These are phyloP conservation scores for Hagleromyces aurorensis DNA, from an alignment of 805 yeast species.

Conservation along the genomic window DNA sequence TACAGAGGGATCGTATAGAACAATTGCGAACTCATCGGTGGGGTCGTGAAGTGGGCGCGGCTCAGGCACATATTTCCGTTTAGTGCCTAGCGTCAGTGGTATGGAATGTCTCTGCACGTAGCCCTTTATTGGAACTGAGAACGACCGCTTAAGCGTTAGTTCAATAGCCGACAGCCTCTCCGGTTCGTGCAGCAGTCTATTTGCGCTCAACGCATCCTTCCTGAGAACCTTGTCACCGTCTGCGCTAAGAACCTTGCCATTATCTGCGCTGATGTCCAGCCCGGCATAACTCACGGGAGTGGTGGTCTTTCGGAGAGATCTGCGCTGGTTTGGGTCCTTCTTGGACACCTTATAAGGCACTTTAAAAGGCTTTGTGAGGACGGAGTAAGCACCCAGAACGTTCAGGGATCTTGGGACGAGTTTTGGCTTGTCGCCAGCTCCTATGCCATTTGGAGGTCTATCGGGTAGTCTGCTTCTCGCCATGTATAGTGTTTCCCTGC, in stretches of 20 bases:
- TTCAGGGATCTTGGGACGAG: conserved; percentile 46
- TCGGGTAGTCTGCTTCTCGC: conserved; percentile 36
- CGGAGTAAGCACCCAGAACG: conserved; percentile 42
- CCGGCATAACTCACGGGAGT: conserved; percentile 35
- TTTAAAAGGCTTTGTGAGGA: conserved; percentile 59
- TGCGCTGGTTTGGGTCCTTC: background rate
- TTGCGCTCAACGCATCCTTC: conserved; percentile 55
- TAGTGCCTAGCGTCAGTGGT: conserved; percentile 82
- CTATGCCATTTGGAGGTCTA: conserved; percentile 42
- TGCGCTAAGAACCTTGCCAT: conserved; percentile 20
- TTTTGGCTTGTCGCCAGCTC: conserved; percentile 66
- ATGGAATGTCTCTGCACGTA: conserved; percentile 35
- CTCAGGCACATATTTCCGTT: conserved; percentile 57
- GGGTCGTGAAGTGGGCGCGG: conserved; percentile 96
- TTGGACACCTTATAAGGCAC: conserved; percentile 43
- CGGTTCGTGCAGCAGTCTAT: conserved; percentile 40
- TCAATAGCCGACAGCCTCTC: conserved; percentile 32
- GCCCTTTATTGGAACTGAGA: conserved; percentile 52
- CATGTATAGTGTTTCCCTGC: conserved; percentile 17
- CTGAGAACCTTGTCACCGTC: conserved; percentile 32
- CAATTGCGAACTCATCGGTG: conserved; percentile 85
- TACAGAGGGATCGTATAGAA: conserved; percentile 89
- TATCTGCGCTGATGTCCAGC: conserved; percentile 23
- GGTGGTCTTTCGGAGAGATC: conserved; percentile 26
- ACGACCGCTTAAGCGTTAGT: conserved; percentile 38